Evolutionary conservation across 495 filamentous ascomycete genomes (phyloP).

Genomic region (Aspergillus leporis): DNA sequence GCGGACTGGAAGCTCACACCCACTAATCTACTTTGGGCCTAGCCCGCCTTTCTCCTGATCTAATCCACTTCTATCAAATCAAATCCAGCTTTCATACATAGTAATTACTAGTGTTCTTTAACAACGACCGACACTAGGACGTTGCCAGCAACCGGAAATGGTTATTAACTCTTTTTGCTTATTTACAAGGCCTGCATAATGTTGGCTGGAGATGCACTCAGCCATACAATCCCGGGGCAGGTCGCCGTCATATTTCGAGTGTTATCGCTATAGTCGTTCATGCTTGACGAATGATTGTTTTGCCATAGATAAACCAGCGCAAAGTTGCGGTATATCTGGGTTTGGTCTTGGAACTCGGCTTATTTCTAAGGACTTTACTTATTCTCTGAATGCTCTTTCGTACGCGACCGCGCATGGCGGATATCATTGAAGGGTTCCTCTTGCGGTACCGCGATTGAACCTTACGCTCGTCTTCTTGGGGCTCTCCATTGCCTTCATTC

Average conservation of each 20-base stretch:
- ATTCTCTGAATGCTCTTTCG: slow-evolving; percentile 12
- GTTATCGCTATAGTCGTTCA: not conserved
- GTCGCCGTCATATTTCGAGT: not conserved
- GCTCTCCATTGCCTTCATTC: not conserved
- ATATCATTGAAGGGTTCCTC: slow-evolving; percentile 11
- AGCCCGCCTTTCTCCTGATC: slow-evolving; percentile 19
- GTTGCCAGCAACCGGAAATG: no score
- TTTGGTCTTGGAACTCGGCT: not conserved
- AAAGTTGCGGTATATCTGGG: not conserved
- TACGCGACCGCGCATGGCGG: slow-evolving; percentile 8
- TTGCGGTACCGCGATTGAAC: slow-evolving; percentile 3
- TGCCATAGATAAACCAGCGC: slow-evolving; percentile 6
- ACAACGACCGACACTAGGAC: no score
- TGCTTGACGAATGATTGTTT: not conserved
- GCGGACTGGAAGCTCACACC: slow-evolving; percentile 28
- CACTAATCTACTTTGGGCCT: slow-evolving; percentile 20
- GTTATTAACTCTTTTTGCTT: not conserved
- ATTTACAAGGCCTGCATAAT: not conserved
- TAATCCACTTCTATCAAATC: slow-evolving; percentile 1
- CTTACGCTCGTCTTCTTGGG: not conserved
- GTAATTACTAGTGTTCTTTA: not conserved
- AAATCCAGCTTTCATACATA: not conserved
- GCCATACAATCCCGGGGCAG: not conserved
- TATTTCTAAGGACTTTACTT: slow-evolving; percentile 14
- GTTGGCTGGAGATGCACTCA: not conserved